Conservation (phyloP, 306 rosid species). For the barrel medic (Medicago truncatula) region DNA sequence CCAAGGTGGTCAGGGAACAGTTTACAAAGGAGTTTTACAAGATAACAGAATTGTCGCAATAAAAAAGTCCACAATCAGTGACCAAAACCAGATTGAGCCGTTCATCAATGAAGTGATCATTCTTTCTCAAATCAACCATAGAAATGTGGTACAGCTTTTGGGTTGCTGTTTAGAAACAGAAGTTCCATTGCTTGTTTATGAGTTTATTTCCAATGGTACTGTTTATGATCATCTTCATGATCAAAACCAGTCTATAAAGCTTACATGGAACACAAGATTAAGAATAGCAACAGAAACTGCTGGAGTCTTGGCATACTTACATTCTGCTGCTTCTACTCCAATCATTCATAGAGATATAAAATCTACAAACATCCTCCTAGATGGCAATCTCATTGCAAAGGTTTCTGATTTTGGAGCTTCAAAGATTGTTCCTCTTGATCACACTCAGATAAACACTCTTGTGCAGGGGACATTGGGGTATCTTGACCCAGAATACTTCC, state of each 20-base stretch:
- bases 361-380: neutral
- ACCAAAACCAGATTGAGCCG: conserved; percentile 47
- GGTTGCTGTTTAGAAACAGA: conserved; percentile 5
- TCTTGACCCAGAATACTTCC: neutral
- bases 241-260: neutral
- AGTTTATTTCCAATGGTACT: conserved; percentile 43
- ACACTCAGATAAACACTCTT: too few relatives aligned
- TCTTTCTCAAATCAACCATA: conserved; percentile 57
- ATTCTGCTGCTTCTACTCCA: neutral
- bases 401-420: too few relatives aligned
- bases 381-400: neutral
- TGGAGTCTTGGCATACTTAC: neutral
- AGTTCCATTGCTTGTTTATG: conserved; percentile 5
- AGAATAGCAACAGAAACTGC: neutral
- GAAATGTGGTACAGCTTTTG: conserved; percentile 7
- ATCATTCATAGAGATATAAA: too few relatives aligned
- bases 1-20: conserved; percentile 55
- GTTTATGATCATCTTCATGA: conserved; percentile 46
- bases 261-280: neutral
- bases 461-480: too few relatives aligned
- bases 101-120: conserved; percentile 55
- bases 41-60: conserved; percentile 46
- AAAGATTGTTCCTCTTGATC: too few relatives aligned
- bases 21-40: conserved; percentile 49
- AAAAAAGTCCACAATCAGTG: conserved; percentile 53